Base-by-base conservation (phyloP, 225 moss, liverwort and hornwort species). In the Marchantia paleacea region DNA sequence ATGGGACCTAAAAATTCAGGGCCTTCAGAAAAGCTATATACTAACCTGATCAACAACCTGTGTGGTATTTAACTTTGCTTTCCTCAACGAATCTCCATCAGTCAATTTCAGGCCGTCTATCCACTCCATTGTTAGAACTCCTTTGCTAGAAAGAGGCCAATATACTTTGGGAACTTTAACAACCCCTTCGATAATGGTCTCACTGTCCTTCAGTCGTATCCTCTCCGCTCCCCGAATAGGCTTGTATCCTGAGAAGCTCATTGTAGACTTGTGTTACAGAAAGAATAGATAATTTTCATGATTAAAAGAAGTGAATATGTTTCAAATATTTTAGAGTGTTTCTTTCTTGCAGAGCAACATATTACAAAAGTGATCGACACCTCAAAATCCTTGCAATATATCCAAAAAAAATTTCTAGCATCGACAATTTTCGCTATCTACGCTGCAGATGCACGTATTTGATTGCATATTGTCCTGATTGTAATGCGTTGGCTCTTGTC, bases 81-180 rank as follows among this genome's bases (percentile, higher is more conserved):
- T 84, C 75, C 64, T 86, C 79, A 91, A 83, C 66, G 88, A 79
- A 26, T 82, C 82, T 80, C 71, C 68, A 80, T 96, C 91, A 18
- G 95, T 93, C 28, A 96, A 89, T 79, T 93, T 96, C 12, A 91
- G 78, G 72, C 95, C 92, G 10, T 92, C 92, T 78, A 93, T 89
- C 96, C 93, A 96, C 81, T 96, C 96, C 93, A 96, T 96, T n/a
- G 91, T 96, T 63, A 96, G 88, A 50, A 96, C 82, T 62, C 93
- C 92, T 85, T 89, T 96, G 55, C 92, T 89, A 20, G 91, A 74
- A 65, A 89, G 85, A 39, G 92, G 80, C 93, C 96, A 96, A 66
- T 89, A 92, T n/a, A 96, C 80, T 84, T 85, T 96, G 63, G 96
- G 96, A 29, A 96, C 96, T 83, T 91, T 96, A 70, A 93, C 92